These are phyloP conservation scores for Grosmannia penicillata DNA, from an alignment of 2,329 filamentous ascomycete species.

Conservation along the genomic window DNA sequence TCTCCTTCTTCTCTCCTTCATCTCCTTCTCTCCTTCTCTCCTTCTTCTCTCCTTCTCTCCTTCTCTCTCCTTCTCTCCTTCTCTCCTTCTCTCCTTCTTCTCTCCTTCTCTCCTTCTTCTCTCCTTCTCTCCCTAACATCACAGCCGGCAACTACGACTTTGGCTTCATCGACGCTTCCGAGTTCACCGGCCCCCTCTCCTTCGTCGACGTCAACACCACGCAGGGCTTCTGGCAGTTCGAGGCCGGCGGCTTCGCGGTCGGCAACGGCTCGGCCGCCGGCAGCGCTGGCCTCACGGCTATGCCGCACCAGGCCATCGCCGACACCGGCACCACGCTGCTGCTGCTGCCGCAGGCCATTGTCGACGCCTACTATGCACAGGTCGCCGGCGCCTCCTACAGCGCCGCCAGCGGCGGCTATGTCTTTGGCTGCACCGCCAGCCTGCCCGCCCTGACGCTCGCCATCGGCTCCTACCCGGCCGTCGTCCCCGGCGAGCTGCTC, in stretches of 20 bases:
- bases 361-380: slow-evolving; percentile 23
- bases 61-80: not conserved
- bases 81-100: no score
- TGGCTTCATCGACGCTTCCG: slow-evolving; percentile 36
- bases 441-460: slow-evolving; percentile 21
- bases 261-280: slow-evolving; percentile 28
- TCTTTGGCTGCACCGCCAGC: slow-evolving; percentile 19
- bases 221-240: slow-evolving; percentile 42
- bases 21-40: not conserved
- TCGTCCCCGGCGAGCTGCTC: slow-evolving; percentile 19
- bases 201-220: slow-evolving; percentile 33
- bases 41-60: not conserved
- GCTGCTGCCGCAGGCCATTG: slow-evolving; percentile 19
- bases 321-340: slow-evolving; percentile 29
- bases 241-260: slow-evolving; percentile 31
- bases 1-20: not conserved
- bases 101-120: not conserved
- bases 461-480: slow-evolving; percentile 17
- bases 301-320: slow-evolving; percentile 17
- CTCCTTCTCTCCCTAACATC: not conserved
- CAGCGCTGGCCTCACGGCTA: slow-evolving; percentile 28
- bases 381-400: slow-evolving; percentile 21
- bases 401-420: slow-evolving; percentile 18
- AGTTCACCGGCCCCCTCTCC: slow-evolving; percentile 37
- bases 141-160: slow-evolving; percentile 31